phyloP scores from a whole-genome alignment of 106 monocot species.

The Hemerocallis citrina region DNA sequence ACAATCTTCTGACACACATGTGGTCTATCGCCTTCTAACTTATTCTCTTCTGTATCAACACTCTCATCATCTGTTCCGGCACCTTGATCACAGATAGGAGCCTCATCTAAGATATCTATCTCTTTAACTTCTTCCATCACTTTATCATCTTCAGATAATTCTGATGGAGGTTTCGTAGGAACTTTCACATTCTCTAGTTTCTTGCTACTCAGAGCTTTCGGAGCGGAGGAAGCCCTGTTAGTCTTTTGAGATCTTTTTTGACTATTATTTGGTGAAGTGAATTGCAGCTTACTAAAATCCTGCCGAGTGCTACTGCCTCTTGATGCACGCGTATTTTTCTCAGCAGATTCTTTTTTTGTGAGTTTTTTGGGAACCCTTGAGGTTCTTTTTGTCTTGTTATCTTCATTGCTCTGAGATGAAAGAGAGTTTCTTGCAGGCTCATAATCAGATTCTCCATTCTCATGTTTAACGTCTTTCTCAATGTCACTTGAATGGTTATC shows the following conservation, averaged over 20 bases:
- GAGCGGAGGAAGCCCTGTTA: slow-evolving; percentile 17
- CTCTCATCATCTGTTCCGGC: slow-evolving; percentile 70
- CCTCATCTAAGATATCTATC: slow-evolving; percentile 48
- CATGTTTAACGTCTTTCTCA: slow-evolving; percentile 42
- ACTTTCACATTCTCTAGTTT: slow-evolving; percentile 35
- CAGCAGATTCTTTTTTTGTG: slow-evolving; percentile 39
- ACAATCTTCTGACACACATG: slow-evolving; percentile 45
- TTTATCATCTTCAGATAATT: slow-evolving; percentile 73
- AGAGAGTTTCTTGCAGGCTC: slow-evolving; percentile 71
- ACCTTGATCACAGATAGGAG: slow-evolving; percentile 40
- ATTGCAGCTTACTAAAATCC: slow-evolving; percentile 49
- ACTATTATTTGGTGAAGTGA: slow-evolving; percentile 39
- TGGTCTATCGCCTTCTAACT: slow-evolving; percentile 26
- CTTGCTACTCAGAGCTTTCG: slow-evolving; percentile 26
- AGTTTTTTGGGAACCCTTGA: slow-evolving; percentile 70
- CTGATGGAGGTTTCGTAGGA: slow-evolving; percentile 43
- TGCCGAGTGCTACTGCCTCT: slow-evolving; percentile 32
- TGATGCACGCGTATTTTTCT: slow-evolving; percentile 34
- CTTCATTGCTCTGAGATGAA: slow-evolving; percentile 47
- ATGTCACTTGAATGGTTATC: slow-evolving; percentile 40
- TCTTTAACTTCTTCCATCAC: slow-evolving; percentile 55
- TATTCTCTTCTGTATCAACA: slow-evolving; percentile 61
- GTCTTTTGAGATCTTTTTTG: slow-evolving; percentile 53
- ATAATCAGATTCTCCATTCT: slow-evolving; percentile 55
- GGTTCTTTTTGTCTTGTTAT: slow-evolving; percentile 40